Conservation (phyloP, 306 rosid species). For the Dalbergia cultrata region DNA sequence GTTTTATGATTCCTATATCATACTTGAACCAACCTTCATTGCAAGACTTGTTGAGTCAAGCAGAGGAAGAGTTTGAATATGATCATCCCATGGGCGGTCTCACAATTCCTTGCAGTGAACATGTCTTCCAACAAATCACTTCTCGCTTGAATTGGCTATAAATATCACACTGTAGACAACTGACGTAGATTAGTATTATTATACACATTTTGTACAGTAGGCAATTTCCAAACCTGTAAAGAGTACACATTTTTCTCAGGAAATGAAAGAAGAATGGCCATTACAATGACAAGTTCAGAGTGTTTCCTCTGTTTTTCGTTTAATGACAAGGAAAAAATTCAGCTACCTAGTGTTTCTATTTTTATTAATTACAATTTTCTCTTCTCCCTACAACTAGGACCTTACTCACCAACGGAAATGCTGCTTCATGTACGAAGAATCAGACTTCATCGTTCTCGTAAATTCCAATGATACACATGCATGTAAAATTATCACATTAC, state of each 20-base stretch:
- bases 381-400: neutral
- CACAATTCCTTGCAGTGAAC: constrained; percentile 56
- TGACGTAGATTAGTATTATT: constrained; percentile 9
- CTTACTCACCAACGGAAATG: too few species aligned
- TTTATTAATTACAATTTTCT: neutral
- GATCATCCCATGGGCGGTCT: constrained; percentile 65
- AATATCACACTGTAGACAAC: neutral
- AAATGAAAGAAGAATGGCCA: constrained; percentile 7
- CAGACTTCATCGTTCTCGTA: neutral
- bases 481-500: neutral
- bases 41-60: constrained; percentile 46
- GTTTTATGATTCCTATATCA: constrained; percentile 56
- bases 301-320: neutral
- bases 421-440: too few species aligned
- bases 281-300: neutral
- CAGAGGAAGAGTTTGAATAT: constrained; percentile 59
- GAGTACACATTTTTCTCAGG: neutral
- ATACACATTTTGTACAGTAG: neutral
- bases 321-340: neutral
- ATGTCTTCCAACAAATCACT: constrained; percentile 38
- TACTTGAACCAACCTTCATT: constrained; percentile 58
- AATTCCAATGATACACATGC: neutral
- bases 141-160: constrained; percentile 35
- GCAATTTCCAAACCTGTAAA: neutral
- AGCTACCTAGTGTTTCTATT: neutral